Evolutionary conservation across 2,329 filamentous ascomycete genomes (phyloP).

Genomic region (Beauveria australis): DNA sequence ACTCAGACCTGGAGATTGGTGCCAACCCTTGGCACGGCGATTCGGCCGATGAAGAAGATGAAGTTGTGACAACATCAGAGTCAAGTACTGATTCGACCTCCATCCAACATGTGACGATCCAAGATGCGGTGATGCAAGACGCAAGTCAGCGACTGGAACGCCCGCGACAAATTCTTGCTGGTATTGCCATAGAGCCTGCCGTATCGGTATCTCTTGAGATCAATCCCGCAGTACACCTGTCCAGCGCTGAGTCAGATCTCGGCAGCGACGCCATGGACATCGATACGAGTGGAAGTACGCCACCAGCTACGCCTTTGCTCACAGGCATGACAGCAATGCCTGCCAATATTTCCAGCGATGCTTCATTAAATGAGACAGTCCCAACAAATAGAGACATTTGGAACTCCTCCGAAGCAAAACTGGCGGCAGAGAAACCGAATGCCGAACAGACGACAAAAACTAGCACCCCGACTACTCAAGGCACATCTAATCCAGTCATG

Average conservation of each 20-base stretch:
- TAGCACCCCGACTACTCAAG: background rate
- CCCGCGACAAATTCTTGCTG: background rate
- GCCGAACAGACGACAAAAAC: background rate
- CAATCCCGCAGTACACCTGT: background rate
- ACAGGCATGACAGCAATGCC: too few relatives aligned
- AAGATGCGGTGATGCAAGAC: background rate
- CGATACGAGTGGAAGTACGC: background rate
- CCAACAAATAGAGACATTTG: background rate
- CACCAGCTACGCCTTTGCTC: background rate
- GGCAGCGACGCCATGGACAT: slow-evolving; percentile 7
- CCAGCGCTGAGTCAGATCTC: background rate
- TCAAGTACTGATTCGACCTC: background rate
- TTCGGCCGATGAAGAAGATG: background rate
- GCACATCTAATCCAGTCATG: too few relatives aligned
- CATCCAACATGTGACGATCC: background rate
- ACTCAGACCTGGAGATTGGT: background rate
- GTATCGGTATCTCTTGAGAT: too few relatives aligned
- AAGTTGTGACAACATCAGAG: background rate
- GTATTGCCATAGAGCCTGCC: background rate
- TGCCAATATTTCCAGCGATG: too few relatives aligned
- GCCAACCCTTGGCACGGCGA: background rate
- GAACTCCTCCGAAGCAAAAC: background rate
- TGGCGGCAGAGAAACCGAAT: background rate
- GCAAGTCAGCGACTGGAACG: background rate
- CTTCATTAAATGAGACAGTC: background rate